Base-by-base conservation (phyloP, 164 flowering plant species). In the Chloranthus sessilifolius region DNA sequence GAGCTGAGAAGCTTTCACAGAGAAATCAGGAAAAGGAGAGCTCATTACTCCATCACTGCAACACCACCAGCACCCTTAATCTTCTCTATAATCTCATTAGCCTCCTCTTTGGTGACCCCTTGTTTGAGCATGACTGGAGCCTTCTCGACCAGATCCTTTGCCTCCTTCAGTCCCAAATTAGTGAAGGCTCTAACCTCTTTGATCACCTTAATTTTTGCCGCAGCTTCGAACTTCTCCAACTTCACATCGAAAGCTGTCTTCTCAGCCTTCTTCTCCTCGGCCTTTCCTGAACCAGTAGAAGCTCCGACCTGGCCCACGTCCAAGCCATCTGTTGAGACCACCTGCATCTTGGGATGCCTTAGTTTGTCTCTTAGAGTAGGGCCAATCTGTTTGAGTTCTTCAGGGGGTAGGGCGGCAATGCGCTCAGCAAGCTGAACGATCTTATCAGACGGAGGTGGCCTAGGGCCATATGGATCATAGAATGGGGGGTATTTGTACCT, bases 11-110 rank as follows among this genome's bases (percentile, higher is more conserved):
- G n/a, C n/a, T n/a, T n/a, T n/a, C n/a, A n/a, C n/a, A n/a, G n/a
- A n/a, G n/a, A n/a, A n/a, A n/a, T n/a, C n/a, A n/a, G n/a, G n/a
- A n/a, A n/a, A n/a, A n/a, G n/a, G n/a, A n/a, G n/a, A n/a, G n/a
- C n/a, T 9, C 12, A n/a, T 60, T 49, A 81, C 55, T 84, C 94
- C 85, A 80, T 79, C 17, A 74, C 75, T 1, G 80, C 96, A 62
- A 71, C 73, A 23, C 81, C 89, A 20, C 96, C 92, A 39, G 64
- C 81, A 47, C 79, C 83, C 55, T 50, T 50, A 16, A 50, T 22
- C 27, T 50, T 50, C 54, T 50, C 43, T n/a, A 50, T 33, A 19
- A 50, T 36, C 7, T 20, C 42, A 35, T 35, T 35, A 11, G 54
- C 54, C 43, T 35, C 54, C 24, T 50, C 54, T 43, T 50, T 50